Base-by-base conservation (phyloP, 1,139 yeast genomes). In the Blastobotrys proliferans region DNA sequence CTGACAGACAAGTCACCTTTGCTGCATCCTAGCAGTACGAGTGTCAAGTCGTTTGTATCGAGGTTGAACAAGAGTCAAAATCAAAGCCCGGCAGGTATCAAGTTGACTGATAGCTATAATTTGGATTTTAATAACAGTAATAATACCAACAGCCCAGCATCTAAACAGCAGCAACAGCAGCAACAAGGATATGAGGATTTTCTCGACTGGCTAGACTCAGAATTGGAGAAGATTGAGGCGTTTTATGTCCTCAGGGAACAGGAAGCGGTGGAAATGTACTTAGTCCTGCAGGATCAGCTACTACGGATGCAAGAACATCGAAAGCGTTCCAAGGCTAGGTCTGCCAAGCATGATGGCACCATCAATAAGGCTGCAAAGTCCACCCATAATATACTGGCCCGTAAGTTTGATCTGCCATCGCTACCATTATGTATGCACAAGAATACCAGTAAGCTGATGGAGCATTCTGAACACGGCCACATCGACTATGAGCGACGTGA, bases 231-330 rank as follows among this genome's bases (percentile, higher is more conserved):
- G 56, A 82, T 85, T 9, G 80, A 83, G 38, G 45, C 34, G 0
- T 85, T 85, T 57, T 85, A 74, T 59, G 65, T 60, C 35, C 77
- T 73, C 34, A 78, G 73, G 53, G 94, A 84, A 55, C 69, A 69
- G 25, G 82, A 78, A 32, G 78, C 75, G 0, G 71, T 78, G 37
- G 77, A 77, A 45, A 67, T 90, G 48, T 81, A 76, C 52, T 63
- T 79, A 13, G 59, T 81, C 8, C 59, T 86, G 18, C 84, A 83
- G 53, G 84, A 78, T 51, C 95, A 85, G 58, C 60, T 86, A 36
- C 73, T 73, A 49, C 81, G 78, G 49, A 58, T 85, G 47, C 69
- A 77, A 43, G 79, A 77, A 36, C 90, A 83, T 52, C 71, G 70
- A 41, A 45, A 54, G 16, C 43, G 50, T 5, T 49, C 46, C 16